These are phyloP conservation scores for Dinochytrium kinnereticum DNA, from an alignment of 371 early-diverging fungal genomes.

Conservation along the genomic window DNA sequence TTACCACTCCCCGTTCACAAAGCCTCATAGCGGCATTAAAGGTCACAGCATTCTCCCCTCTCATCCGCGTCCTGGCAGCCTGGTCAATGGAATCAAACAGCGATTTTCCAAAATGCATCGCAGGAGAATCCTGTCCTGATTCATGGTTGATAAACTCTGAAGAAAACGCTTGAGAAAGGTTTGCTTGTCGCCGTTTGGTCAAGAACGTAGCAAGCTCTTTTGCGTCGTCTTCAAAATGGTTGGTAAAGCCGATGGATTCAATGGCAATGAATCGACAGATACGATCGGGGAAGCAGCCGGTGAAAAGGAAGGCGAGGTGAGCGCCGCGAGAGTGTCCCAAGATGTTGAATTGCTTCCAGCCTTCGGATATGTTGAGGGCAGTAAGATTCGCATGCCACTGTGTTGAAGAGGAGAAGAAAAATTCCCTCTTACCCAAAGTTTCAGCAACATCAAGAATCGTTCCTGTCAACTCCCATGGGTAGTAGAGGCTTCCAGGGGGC, in stretches of 20 bases:
- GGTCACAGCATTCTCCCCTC: slow-evolving; percentile 4
- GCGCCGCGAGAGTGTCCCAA: not conserved
- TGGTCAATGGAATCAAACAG: not conserved
- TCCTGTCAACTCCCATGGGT: slow-evolving; percentile 44
- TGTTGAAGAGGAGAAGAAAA: too few relatives aligned
- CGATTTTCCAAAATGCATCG: not conserved
- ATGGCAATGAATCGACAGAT: slow-evolving; percentile 29
- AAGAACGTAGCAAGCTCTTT: slow-evolving; percentile 30
- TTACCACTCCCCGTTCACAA: slow-evolving; percentile 2
- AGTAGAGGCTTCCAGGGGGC: slow-evolving; percentile 25
- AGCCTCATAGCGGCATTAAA: not conserved
- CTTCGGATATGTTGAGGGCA: not conserved
- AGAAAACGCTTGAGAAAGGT: not conserved
- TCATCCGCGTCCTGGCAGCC: not conserved
- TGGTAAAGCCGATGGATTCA: slow-evolving; percentile 34
- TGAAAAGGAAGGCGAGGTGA: not conserved
- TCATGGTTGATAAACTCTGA: not conserved
- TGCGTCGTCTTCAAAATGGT: slow-evolving; percentile 24
- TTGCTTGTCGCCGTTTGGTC: slow-evolving; percentile 22
- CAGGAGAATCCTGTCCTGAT: not conserved
- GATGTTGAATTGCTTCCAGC: slow-evolving; percentile 2
- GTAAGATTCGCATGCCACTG: not conserved
- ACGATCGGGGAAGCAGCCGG: slow-evolving; percentile 32
- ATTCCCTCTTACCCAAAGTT: not conserved
- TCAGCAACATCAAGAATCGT: slow-evolving; percentile 11